phyloP scores from a whole-genome alignment of 2,329 filamentous ascomycete species.

The Cyclaneusma minus region DNA sequence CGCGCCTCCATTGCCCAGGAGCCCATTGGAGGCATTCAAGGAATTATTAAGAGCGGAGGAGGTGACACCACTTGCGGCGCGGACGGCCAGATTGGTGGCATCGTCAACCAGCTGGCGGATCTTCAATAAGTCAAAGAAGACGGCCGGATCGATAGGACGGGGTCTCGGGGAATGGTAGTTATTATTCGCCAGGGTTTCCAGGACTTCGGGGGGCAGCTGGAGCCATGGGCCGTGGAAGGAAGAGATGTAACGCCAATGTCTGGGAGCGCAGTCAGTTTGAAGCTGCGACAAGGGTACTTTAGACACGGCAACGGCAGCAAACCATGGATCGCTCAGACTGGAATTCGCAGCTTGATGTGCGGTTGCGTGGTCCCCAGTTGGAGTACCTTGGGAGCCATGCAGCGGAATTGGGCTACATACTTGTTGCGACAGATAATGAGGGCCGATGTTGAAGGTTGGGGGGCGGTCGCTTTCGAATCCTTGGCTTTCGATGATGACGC shows the following conservation, averaged over 20 bases:
- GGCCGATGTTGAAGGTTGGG: conserved; percentile 28
- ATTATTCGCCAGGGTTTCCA: conserved; percentile 63
- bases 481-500: conserved; percentile 13
- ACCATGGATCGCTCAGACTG: too few relatives aligned
- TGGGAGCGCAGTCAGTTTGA: conserved; percentile 23
- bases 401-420: conserved; percentile 28
- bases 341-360: too few relatives aligned
- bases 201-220: conserved; percentile 61
- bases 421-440: conserved; percentile 53
- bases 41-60: conserved; percentile 45
- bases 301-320: conserved; percentile 1
- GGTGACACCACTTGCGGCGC: conserved; percentile 59
- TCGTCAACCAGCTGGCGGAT: conserved; percentile 69
- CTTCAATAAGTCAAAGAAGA: conserved; percentile 74
- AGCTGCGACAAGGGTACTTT: conserved; percentile 2
- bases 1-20: conserved; percentile 28
- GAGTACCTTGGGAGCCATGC: too few relatives aligned
- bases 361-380: too few relatives aligned
- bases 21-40: conserved; percentile 32
- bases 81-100: conserved; percentile 61
- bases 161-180: conserved; percentile 68
- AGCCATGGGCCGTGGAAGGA: conserved; percentile 76
- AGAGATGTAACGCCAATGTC: conserved; percentile 76
- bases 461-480: conserved; percentile 11
- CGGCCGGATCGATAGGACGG: conserved; percentile 61